phyloP scores from a whole-genome alignment of 139 green algal species.

The Pseudopediastrum boryanum region DNA sequence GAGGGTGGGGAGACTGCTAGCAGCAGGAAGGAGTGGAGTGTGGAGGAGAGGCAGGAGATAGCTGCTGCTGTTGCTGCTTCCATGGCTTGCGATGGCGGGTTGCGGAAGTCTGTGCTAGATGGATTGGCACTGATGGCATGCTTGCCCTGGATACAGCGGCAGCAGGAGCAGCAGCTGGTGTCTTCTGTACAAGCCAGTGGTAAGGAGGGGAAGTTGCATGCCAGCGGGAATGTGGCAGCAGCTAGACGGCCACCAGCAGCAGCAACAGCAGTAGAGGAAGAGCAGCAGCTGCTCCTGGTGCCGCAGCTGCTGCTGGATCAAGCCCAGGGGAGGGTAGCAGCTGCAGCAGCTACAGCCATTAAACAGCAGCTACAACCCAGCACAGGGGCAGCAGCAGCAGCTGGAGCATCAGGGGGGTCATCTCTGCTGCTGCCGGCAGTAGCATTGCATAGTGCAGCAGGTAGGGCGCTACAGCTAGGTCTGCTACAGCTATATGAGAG shows the following conservation, averaged over 20 bases:
- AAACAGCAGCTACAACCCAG: not conserved
- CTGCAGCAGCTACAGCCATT: constrained; percentile 27
- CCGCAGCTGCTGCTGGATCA: constrained; percentile 10
- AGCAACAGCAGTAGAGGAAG: not conserved
- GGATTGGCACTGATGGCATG: constrained; percentile 57
- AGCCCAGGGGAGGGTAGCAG: constrained; percentile 21
- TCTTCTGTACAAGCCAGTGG: not conserved
- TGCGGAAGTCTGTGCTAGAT: constrained; percentile 47
- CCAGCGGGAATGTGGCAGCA: constrained; percentile 13
- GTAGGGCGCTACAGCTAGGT: constrained; percentile 43
- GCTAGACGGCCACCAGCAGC: not conserved
- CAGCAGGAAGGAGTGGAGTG: constrained; percentile 1
- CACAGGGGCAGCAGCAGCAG: not conserved
- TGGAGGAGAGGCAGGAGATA: constrained; percentile 34
- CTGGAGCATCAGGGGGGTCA: not conserved
- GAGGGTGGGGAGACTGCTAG: not conserved
- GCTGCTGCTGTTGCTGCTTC: constrained; percentile 42
- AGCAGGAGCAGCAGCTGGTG: constrained; percentile 20
- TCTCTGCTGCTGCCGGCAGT: constrained; percentile 43
- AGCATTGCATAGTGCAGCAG: constrained; percentile 45
- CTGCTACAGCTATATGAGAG: constrained; percentile 40
- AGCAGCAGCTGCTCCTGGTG: constrained; percentile 37
- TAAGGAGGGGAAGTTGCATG: too few species aligned
- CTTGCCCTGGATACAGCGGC: constrained; percentile 30
- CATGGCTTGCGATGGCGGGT: constrained; percentile 48